A percentile compares a stretch with the other conserved stretches of the same genome.
These are phyloP conservation scores for Nephelium lappaceum DNA, from an alignment of 345 rosid genomes.

Conservation along the genomic window DNA sequence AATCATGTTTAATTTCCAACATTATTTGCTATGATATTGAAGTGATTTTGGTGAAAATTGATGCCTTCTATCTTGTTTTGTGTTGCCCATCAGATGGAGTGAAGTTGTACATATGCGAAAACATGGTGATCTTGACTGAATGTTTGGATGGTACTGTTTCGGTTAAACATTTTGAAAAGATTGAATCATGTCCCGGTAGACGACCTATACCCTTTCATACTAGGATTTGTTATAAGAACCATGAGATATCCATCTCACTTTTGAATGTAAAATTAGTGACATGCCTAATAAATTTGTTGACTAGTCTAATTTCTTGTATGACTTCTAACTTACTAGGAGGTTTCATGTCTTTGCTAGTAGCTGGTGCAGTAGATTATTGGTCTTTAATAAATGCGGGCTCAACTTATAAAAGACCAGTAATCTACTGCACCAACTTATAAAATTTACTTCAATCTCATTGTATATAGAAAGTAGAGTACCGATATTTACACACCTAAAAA, in stretches of 20 bases:
- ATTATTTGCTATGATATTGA: not conserved
- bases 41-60: not conserved
- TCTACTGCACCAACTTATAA: no score
- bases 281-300: not conserved
- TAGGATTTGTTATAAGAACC: not conserved
- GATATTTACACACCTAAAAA: no score
- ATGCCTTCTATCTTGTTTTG: not conserved
- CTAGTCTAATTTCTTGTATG: no score
- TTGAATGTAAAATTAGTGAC: not conserved
- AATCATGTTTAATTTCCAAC: no score
- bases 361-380: no score
- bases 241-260: no score
- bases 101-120: slow-evolving; percentile 84
- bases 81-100: slow-evolving; percentile 59
- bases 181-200: slow-evolving; percentile 25
- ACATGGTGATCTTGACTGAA: slow-evolving; percentile 82
- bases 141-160: slow-evolving; percentile 63
- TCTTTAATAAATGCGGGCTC: no score
- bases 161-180: slow-evolving; percentile 58
- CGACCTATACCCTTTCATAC: slow-evolving; percentile 41
- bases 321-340: no score
- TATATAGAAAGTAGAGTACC: no score
- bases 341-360: no score
- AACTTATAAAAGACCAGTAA: no score
- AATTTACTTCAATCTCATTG: no score